A percentile compares a stretch with the other conserved stretches of the same genome.
Conservation (phyloP, 257 asterid genomes). For the Galeopsis tetrahit region DNA sequence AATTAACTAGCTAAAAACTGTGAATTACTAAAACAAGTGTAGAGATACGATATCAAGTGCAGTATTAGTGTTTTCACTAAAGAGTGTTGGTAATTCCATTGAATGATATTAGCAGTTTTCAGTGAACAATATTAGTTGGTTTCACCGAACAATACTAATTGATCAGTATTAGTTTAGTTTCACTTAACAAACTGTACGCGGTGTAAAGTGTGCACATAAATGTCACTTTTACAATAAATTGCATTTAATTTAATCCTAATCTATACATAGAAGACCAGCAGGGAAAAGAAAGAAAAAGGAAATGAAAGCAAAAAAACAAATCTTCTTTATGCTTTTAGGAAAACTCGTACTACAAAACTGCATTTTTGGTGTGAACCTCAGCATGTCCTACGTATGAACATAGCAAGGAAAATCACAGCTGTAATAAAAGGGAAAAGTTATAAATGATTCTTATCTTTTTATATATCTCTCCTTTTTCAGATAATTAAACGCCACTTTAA, state of each 20-base stretch:
- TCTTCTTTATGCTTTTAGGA: constrained; percentile 2
- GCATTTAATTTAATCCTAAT: background rate
- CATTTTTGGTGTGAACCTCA: constrained; percentile 29
- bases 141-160: too few relatives aligned
- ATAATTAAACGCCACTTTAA: background rate
- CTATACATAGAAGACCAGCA: background rate
- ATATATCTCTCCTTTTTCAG: background rate
- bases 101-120: too few relatives aligned
- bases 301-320: background rate
- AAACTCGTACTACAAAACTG: background rate
- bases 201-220: too few relatives aligned
- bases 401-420: constrained; percentile 15
- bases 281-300: background rate
- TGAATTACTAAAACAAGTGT: too few relatives aligned
- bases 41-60: too few relatives aligned
- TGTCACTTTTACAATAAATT: background rate
- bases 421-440: background rate
- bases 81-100: too few relatives aligned
- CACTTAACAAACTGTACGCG: too few relatives aligned
- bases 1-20: too few relatives aligned
- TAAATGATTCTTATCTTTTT: background rate
- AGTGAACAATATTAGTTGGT: too few relatives aligned
- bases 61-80: too few relatives aligned
- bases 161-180: too few relatives aligned
- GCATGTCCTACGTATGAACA: constrained; percentile 30